Percentiles rank a stretch among this genome's conserved stretches.
Conservation (phyloP, 1,139 yeast species). For the Lodderomyces elongisporus region DNA sequence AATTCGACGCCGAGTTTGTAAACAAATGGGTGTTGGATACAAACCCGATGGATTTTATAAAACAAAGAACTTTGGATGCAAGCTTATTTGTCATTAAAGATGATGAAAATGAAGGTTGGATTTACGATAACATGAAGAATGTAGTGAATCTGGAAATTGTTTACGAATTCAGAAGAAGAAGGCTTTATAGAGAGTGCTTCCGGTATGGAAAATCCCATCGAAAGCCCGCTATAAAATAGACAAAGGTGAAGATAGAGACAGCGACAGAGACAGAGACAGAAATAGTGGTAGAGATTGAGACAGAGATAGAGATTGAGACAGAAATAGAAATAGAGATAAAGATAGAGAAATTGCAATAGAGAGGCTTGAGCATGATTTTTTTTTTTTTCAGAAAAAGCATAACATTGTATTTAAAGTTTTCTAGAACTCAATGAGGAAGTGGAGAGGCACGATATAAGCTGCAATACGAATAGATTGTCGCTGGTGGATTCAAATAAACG, state of each 20-base stretch:
- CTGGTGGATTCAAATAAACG: no score
- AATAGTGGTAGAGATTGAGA: no score
- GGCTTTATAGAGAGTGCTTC: slow-evolving; percentile 47
- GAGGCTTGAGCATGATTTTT: no score
- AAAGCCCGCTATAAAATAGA: slow-evolving; percentile 4
- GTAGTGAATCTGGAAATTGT: slow-evolving; percentile 22
- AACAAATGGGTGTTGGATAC: slow-evolving; percentile 66
- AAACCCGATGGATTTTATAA: slow-evolving; percentile 49
- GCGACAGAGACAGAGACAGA: no score
- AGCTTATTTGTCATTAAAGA: slow-evolving; percentile 19
- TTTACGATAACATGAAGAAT: slow-evolving; percentile 31
- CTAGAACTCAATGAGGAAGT: no score
- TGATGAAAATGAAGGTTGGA: slow-evolving; percentile 43
- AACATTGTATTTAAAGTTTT: no score
- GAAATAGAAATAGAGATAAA: no score
- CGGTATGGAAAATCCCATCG: slow-evolving; percentile 28
- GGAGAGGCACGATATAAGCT: no score
- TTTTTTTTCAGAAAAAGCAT: no score
- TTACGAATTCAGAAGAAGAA: slow-evolving; percentile 49
- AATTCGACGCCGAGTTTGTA: slow-evolving; percentile 50
- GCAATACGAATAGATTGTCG: no score
- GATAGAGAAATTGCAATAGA: no score
- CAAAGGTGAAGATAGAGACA: neutral
- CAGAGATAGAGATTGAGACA: no score
- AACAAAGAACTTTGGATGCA: slow-evolving; percentile 35